These are phyloP conservation scores for Microcyclospora tardicrescens DNA, from an alignment of 2,329 filamentous ascomycete species.

Conservation along the genomic window DNA sequence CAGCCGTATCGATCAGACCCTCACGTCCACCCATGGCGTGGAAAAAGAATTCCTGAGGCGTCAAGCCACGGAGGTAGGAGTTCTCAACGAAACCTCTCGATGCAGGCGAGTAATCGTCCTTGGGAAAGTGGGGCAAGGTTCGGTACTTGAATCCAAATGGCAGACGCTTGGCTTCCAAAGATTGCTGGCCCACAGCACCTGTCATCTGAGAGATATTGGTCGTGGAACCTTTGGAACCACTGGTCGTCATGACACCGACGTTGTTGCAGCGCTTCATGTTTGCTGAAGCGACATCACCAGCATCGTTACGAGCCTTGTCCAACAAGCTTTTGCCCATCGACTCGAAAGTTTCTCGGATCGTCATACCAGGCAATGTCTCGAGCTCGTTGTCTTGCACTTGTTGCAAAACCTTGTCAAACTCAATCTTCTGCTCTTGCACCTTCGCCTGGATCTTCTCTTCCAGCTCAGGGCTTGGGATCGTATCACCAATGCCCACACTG, in stretches of 20 bases:
- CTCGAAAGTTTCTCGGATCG: conserved; percentile 94
- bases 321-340: conserved; percentile 89
- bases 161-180: conserved; percentile 96
- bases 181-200: conserved; percentile 92
- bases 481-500: conserved; percentile 97
- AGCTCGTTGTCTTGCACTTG: conserved; percentile 75
- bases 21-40: conserved; percentile 99
- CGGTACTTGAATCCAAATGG: conserved; percentile 98
- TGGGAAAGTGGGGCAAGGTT: conserved; percentile 93
- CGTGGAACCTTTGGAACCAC: conserved; percentile 94
- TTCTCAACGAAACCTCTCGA: conserved; percentile 97
- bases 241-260: conserved; percentile 88
- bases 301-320: conserved; percentile 91
- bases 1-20: conserved; percentile 97
- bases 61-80: conserved; percentile 90
- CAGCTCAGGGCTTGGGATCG: conserved; percentile 76
- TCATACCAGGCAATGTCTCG: conserved; percentile 95
- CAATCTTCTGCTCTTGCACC: conserved; percentile 67
- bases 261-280: conserved; percentile 94
- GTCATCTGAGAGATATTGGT: conserved; percentile 99
- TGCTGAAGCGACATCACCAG: conserved; percentile 82
- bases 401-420: conserved; percentile 63
- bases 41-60: conserved; percentile 96
- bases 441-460: conserved; percentile 74
- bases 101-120: conserved; percentile 96